These are phyloP conservation scores for Fusarium sp. DNA, from an alignment of 2,329 filamentous ascomycete genomes.

Conservation along the genomic window DNA sequence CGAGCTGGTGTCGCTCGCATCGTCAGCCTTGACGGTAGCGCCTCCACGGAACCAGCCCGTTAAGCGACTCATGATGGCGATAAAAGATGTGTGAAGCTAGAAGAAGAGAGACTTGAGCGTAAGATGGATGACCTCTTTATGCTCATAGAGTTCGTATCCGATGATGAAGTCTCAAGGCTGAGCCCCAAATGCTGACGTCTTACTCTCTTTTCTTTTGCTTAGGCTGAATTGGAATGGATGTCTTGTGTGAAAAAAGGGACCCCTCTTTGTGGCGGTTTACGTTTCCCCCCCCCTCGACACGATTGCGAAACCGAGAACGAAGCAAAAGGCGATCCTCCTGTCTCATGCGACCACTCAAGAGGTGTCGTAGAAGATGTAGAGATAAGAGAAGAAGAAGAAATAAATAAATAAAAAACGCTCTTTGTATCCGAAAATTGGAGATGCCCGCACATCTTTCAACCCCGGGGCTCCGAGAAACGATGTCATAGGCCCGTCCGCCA, in stretches of 20 bases:
- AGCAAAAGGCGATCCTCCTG: neutral
- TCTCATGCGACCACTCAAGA: neutral
- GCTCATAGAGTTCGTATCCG: neutral
- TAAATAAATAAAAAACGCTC: too few relatives aligned
- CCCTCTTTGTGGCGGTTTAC: constrained; percentile 36
- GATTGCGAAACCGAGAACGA: constrained; percentile 7
- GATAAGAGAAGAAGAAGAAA: neutral
- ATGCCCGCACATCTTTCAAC: constrained; percentile 1
- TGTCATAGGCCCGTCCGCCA: constrained; percentile 10
- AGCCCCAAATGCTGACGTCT: constrained; percentile 37
- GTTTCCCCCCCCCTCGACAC: neutral
- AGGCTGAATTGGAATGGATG: constrained; percentile 25
- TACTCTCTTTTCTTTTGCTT: constrained; percentile 25
- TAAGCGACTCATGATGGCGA: constrained; percentile 57
- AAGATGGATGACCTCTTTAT: neutral
- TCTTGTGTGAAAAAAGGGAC: neutral
- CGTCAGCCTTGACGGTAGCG: constrained; percentile 44
- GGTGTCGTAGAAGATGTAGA: neutral
- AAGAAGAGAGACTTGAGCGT: neutral
- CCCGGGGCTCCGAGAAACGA: constrained; percentile 25
- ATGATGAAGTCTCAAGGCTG: constrained; percentile 1
- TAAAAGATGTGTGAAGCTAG: neutral
- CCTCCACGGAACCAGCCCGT: constrained; percentile 63
- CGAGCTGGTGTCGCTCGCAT: constrained; percentile 44
- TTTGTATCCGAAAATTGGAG: constrained; percentile 7